phyloP scores from a whole-genome alignment of 2,329 filamentous ascomycete genomes.

The Talaromyces sp. region DNA sequence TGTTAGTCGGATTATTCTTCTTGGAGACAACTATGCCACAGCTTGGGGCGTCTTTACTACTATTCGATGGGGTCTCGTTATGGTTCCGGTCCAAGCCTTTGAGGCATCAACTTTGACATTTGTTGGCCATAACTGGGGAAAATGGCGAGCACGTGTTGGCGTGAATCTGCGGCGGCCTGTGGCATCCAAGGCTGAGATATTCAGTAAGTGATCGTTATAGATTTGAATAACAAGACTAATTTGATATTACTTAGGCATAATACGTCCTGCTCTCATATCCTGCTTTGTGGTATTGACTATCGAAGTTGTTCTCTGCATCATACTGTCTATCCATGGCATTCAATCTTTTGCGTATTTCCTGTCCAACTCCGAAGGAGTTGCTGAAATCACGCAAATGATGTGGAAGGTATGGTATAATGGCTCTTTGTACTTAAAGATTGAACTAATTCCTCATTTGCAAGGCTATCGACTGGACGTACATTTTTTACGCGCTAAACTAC shows the following conservation, averaged over 20 bases:
- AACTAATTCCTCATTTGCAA: slow-evolving; percentile 15
- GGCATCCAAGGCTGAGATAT: slow-evolving; percentile 14
- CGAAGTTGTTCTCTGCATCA: slow-evolving; percentile 56
- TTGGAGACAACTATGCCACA: slow-evolving; percentile 61
- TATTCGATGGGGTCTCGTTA: slow-evolving; percentile 67
- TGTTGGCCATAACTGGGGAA: slow-evolving; percentile 61
- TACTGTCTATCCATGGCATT: slow-evolving; percentile 56
- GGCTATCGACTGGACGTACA: slow-evolving; percentile 13
- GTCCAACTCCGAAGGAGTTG: slow-evolving; percentile 51
- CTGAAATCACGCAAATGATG: slow-evolving; percentile 59
- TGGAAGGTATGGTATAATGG: slow-evolving; percentile 41
- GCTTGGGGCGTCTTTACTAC: slow-evolving; percentile 71
- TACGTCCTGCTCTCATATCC: not conserved
- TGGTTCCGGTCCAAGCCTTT: slow-evolving; percentile 64
- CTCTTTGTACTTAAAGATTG: slow-evolving; percentile 46
- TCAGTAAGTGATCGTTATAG: slow-evolving; percentile 4
- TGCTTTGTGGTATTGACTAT: not conserved
- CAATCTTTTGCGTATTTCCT: slow-evolving; percentile 58
- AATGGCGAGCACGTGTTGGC: slow-evolving; percentile 17
- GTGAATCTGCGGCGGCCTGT: not conserved
- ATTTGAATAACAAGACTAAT: slow-evolving; percentile 18
- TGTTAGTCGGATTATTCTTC: slow-evolving; percentile 55
- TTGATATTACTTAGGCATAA: not conserved
- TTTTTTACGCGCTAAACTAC: slow-evolving; percentile 12
- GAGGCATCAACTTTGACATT: slow-evolving; percentile 62